These are phyloP conservation scores for Polytolypa hystricis DNA, from an alignment of 2,329 filamentous ascomycete species.

Conservation along the genomic window DNA sequence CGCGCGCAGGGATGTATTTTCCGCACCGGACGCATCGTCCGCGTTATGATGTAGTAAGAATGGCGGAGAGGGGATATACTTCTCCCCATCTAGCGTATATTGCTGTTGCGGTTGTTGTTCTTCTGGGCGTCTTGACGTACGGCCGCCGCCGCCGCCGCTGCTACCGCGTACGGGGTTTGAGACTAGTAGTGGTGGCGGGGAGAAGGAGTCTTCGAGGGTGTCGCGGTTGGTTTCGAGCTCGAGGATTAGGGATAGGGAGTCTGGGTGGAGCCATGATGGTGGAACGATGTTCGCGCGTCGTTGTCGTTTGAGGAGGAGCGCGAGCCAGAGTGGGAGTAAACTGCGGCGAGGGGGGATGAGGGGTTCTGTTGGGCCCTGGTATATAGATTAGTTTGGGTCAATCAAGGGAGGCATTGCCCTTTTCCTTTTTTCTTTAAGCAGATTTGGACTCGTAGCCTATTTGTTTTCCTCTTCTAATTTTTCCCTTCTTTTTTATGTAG, in stretches of 20 bases:
- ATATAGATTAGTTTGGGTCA: no score
- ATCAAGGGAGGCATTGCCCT: no score
- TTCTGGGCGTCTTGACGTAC: conserved; percentile 16
- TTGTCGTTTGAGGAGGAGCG: conserved; percentile 87
- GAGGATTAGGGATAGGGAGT: conserved; percentile 66
- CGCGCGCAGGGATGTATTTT: conserved; percentile 25
- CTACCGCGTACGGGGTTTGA: conserved; percentile 16
- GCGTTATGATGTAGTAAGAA: conserved; percentile 69
- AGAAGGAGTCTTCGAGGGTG: conserved; percentile 57
- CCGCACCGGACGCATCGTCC: conserved; percentile 19
- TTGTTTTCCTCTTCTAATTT: no score
- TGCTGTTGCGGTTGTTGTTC: conserved; percentile 16
- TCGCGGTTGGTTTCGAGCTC: conserved; percentile 62
- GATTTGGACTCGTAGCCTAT: no score
- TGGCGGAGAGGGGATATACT: conserved; percentile 49
- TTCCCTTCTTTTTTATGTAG: no score
- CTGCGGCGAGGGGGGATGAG: conserved; percentile 73
- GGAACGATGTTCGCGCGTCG: conserved; percentile 85
- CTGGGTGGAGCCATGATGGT: conserved; percentile 74
- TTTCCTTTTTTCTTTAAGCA: no score
- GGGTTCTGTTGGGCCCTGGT: conserved; percentile 64
- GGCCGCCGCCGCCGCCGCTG: conserved; percentile 18
- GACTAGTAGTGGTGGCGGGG: conserved; percentile 60
- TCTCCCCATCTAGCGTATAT: conserved; percentile 27
- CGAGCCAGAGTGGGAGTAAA: conserved; percentile 82